Conservation (phyloP, 192 early-diverging fungal species). For the Neocallimastix lanati region DNA sequence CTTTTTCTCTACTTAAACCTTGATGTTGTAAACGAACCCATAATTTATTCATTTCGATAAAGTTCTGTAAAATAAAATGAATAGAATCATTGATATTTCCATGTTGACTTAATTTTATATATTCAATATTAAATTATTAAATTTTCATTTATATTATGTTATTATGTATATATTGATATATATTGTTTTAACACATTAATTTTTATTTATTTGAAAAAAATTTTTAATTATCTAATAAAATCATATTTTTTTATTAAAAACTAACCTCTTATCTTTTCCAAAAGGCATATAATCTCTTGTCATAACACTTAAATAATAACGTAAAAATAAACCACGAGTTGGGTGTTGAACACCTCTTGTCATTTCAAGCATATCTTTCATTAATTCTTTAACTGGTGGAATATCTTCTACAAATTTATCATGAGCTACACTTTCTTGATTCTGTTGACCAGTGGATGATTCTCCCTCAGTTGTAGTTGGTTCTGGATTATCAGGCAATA, state of each 20-base stretch:
- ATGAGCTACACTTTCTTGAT: neutral
- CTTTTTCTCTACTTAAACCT: slow-evolving; percentile 80
- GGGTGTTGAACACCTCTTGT: slow-evolving; percentile 95
- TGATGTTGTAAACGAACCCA: slow-evolving; percentile 98
- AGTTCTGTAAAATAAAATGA: slow-evolving; percentile 89
- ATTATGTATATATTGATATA: neutral
- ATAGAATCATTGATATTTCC: slow-evolving; percentile 84
- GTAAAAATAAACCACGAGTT: slow-evolving; percentile 86
- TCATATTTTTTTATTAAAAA: too few species aligned
- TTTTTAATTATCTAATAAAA: too few species aligned
- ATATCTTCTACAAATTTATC: slow-evolving; percentile 29
- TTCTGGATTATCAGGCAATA: slow-evolving; percentile 2
- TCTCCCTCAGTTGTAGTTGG: neutral
- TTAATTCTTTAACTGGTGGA: slow-evolving; percentile 82
- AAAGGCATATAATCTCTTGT: slow-evolving; percentile 88
- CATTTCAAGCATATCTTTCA: slow-evolving; percentile 99
- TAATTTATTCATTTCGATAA: slow-evolving; percentile 99
- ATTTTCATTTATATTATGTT: too few species aligned
- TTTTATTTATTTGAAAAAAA: too few species aligned
- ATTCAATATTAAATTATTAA: too few species aligned
- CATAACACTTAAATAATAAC: slow-evolving; percentile 87
- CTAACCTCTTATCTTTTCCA: slow-evolving; percentile 23
- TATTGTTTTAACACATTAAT: neutral
- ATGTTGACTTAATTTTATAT: too few species aligned
- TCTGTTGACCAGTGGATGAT: neutral